Conservation (phyloP, 1,284 basidiomycete genomes). For the Athelia psychrophila region DNA sequence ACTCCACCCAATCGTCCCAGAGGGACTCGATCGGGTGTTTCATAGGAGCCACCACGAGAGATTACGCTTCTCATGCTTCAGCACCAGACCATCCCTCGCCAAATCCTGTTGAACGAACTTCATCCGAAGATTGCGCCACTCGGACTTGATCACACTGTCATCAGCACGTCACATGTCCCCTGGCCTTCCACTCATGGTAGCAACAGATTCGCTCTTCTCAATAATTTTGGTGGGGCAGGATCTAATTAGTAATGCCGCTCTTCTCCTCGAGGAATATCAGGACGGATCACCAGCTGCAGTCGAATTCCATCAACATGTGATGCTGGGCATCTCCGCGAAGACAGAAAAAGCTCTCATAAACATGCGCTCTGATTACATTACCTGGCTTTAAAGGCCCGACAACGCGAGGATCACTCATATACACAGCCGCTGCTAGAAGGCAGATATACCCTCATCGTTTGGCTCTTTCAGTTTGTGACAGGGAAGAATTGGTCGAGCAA, state of each 20-base stretch:
- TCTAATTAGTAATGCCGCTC: slow-evolving; percentile 64
- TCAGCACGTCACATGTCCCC: slow-evolving; percentile 35
- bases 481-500: slow-evolving; percentile 41
- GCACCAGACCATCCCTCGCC: slow-evolving; percentile 51
- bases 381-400: slow-evolving; percentile 36
- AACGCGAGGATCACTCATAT: slow-evolving; percentile 39
- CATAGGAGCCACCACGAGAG: slow-evolving; percentile 64
- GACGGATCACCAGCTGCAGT: slow-evolving; percentile 39
- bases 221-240: slow-evolving; percentile 74
- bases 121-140: slow-evolving; percentile 57
- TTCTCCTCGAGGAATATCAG: slow-evolving; percentile 59
- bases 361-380: slow-evolving; percentile 44
- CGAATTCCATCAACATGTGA: slow-evolving; percentile 52
- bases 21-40: slow-evolving; percentile 60
- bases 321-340: slow-evolving; percentile 64
- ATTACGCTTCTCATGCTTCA: slow-evolving; percentile 69
- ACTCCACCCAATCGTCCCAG: slow-evolving; percentile 46
- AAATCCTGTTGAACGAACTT: slow-evolving; percentile 53
- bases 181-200: slow-evolving; percentile 43
- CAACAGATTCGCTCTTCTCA: slow-evolving; percentile 55
- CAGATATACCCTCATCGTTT: slow-evolving; percentile 53
- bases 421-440: slow-evolving; percentile 62
- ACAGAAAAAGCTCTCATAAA: slow-evolving; percentile 40
- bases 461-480: slow-evolving; percentile 39
- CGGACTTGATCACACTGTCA: slow-evolving; percentile 45